phyloP scores from a whole-genome alignment of 2,329 filamentous ascomycete species.

The Exophiala oligosperma region DNA sequence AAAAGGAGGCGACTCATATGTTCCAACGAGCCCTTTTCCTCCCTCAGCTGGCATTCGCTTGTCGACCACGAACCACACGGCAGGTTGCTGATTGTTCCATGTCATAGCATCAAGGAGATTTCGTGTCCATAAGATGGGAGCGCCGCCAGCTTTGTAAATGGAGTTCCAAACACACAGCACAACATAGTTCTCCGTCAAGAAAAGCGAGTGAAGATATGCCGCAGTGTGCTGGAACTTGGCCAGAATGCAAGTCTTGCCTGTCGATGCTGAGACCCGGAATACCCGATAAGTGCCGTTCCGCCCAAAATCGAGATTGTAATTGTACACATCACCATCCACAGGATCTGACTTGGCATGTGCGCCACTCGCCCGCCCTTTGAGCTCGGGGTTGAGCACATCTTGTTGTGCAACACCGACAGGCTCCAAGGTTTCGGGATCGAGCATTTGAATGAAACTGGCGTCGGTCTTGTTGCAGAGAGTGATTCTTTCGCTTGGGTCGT shows the following conservation, averaged over 20 bases:
- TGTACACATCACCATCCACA: slow-evolving; percentile 72
- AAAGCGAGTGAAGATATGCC: slow-evolving; percentile 82
- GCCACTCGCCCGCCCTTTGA: slow-evolving; percentile 67
- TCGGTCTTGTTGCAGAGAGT: slow-evolving; percentile 64
- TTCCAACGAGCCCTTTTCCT: slow-evolving; percentile 66
- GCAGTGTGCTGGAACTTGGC: slow-evolving; percentile 61
- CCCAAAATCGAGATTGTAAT: slow-evolving; percentile 71
- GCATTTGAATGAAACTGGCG: slow-evolving; percentile 55
- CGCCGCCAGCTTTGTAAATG: slow-evolving; percentile 58
- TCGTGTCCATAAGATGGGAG: slow-evolving; percentile 62
- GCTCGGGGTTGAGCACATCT: slow-evolving; percentile 61
- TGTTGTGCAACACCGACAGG: slow-evolving; percentile 67
- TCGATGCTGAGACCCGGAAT: slow-evolving; percentile 63
- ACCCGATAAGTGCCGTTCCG: slow-evolving; percentile 62
- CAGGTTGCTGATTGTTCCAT: slow-evolving; percentile 58
- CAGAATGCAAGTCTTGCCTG: slow-evolving; percentile 68
- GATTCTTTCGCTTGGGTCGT: slow-evolving; percentile 37
- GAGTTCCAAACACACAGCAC: slow-evolving; percentile 72
- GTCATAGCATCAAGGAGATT: slow-evolving; percentile 70
- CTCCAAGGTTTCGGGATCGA: slow-evolving; percentile 72
- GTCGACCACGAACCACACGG: slow-evolving; percentile 75
- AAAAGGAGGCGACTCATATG: slow-evolving; percentile 65
- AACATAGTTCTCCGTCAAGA: slow-evolving; percentile 69
- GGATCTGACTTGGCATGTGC: slow-evolving; percentile 74
- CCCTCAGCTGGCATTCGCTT: slow-evolving; percentile 44